phyloP scores from a whole-genome alignment of 2,329 filamentous ascomycete species.

The Aspergillus proliferans region DNA sequence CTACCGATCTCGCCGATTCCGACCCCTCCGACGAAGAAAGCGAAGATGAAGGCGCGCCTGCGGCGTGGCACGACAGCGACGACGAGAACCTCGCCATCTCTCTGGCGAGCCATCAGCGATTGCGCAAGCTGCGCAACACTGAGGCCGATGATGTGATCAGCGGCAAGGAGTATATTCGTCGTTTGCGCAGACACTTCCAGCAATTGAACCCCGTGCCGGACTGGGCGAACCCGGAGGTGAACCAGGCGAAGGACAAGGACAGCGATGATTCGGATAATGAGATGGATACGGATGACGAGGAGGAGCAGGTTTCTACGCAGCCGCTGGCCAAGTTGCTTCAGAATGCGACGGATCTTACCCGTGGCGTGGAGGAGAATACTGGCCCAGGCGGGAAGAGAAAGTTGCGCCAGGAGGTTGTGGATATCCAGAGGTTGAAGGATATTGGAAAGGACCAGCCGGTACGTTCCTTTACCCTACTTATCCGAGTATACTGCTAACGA shows the following conservation, averaged over 20 bases:
- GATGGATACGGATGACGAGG: conserved; percentile 53
- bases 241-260: conserved; percentile 37
- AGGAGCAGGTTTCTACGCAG: conserved; percentile 59
- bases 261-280: conserved; percentile 41
- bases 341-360: conserved; percentile 62
- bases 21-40: conserved; percentile 34
- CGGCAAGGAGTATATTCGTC: conserved; percentile 75
- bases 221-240: conserved; percentile 51
- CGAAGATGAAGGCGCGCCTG: conserved; percentile 21
- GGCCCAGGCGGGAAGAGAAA: conserved; percentile 57
- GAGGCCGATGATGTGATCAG: conserved; percentile 81
- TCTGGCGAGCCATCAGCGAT: conserved; percentile 64
- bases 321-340: conserved; percentile 77
- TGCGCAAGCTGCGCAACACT: conserved; percentile 75
- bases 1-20: conserved; percentile 22
- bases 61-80: conserved; percentile 85
- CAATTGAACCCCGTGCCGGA: conserved; percentile 56
- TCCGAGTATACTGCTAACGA: background rate
- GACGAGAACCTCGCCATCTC: conserved; percentile 84
- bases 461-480: conserved; percentile 19
- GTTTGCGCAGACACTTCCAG: conserved; percentile 71
- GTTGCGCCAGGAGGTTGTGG: conserved; percentile 77
- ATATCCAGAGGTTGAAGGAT: conserved; percentile 84
- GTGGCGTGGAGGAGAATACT: conserved; percentile 38
- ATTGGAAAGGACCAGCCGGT: conserved; percentile 69